Evolutionary conservation across 345 rosid genomes (phyloP).

Genomic region (Iberis pinnata): DNA sequence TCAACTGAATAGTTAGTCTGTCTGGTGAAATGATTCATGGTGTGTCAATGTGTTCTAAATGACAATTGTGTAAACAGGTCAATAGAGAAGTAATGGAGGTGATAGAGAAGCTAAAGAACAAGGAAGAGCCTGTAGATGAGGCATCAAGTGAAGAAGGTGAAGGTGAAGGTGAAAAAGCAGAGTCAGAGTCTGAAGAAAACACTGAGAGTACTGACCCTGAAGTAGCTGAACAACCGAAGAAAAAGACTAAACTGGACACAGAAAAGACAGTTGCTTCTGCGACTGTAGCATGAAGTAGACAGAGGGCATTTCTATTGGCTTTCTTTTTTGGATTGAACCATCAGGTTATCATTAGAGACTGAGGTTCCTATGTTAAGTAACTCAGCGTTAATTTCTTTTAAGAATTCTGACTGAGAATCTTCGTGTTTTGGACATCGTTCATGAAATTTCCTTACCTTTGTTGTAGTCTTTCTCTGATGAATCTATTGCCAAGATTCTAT

Average conservation of each 20-base stretch:
- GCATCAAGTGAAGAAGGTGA: background rate
- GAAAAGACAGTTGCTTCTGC: background rate
- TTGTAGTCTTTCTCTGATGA: background rate
- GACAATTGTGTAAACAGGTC: conserved; percentile 37
- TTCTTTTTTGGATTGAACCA: no score
- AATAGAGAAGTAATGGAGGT: conserved; percentile 54
- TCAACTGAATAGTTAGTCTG: background rate
- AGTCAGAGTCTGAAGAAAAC: background rate
- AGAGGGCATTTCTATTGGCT: no score
- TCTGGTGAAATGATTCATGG: conserved; percentile 1
- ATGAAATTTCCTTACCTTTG: background rate
- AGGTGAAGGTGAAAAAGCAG: background rate
- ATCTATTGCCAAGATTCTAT: background rate
- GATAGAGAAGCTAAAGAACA: conserved; percentile 40
- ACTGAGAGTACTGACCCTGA: background rate
- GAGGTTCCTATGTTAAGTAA: conserved; percentile 7
- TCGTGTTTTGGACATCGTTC: conserved; percentile 7
- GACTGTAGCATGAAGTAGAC: background rate
- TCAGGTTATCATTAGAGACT: no score
- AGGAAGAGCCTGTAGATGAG: conserved; percentile 3
- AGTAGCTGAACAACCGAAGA: conserved; percentile 7
- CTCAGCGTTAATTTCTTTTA: background rate
- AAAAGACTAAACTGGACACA: conserved; percentile 4
- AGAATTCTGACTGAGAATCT: background rate
- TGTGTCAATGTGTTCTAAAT: background rate